Evolutionary conservation across 2,329 filamentous ascomycete species (phyloP), one percentile per base, ranked within the genome.

Genomic region (Aurifilum marmelostoma): DNA sequence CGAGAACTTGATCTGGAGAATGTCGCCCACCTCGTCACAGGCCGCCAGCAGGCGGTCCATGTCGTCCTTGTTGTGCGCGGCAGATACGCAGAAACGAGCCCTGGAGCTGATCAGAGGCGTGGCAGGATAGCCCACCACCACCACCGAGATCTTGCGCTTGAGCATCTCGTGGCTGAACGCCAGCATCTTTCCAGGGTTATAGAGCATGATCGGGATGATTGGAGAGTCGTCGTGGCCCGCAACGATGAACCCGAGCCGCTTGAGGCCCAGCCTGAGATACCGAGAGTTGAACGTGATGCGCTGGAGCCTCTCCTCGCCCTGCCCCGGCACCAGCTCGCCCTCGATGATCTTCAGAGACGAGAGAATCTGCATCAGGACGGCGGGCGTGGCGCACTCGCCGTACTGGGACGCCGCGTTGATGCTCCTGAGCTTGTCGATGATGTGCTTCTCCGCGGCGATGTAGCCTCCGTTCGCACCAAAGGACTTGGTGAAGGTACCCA

Each of bases 81-180:
- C 90, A 3, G 94, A 97, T 66, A 99, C 89, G 78, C 96, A 99
- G 88, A 99, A 97, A 62, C 96, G 92, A 64, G 93, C 96, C 72
- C 96, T 92, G 27, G 95, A 97, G 71, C 92, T 97, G 75, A 98
- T 97, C 60, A 99, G 87, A 1, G 96, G 96, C 2, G 96, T 99
- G 11, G 95, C 96, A 7, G 96, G 96, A 78, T 99, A 99, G 65
- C 95, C 96, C 71, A 99, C 96, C 60, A 99, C 93, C 52, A 99
- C 96, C 65, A 98, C 93, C 0, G 95, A 96, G 75, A 99, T 98
- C 81, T 97, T 98, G 77, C 96, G 93, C 82, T 92, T 93, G 71
- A 98, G 88, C 96, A 99, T 98, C 80, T 98, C 96, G 78, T 97
- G 96, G 63, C 94, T 97, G 81, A 99, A 99, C 69, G 96, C 95